These are phyloP conservation scores for Nepenthes alata DNA, from an alignment of 179 eudicot species.

Conservation along the genomic window DNA sequence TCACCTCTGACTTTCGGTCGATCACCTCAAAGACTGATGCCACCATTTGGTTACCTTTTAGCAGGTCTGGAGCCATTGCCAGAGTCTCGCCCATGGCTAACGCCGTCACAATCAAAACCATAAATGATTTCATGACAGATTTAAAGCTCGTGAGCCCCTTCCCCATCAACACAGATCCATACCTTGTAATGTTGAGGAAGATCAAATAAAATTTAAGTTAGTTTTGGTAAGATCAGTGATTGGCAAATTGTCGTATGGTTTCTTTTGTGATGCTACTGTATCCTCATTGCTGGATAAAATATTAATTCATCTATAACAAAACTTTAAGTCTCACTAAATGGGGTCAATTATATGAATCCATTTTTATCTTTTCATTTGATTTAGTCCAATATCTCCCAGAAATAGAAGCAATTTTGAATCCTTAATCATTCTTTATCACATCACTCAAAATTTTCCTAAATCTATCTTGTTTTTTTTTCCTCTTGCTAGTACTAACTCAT, in stretches of 20 bases:
- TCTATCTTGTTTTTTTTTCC: too few relatives aligned
- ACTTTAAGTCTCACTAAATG: too few relatives aligned
- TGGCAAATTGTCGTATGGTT: neutral
- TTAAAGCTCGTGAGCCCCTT: slow-evolving; percentile 66
- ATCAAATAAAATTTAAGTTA: neutral
- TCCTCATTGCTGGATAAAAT: too few relatives aligned
- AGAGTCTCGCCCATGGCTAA: slow-evolving; percentile 90
- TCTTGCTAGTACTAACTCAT: too few relatives aligned
- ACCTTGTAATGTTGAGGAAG: slow-evolving; percentile 30
- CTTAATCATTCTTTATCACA: too few relatives aligned
- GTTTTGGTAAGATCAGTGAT: neutral
- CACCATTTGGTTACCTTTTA: slow-evolving; percentile 82
- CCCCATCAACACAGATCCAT: slow-evolving; percentile 81
- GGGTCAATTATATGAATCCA: too few relatives aligned
- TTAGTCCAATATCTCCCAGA: too few relatives aligned
- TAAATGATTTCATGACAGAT: slow-evolving; percentile 84
- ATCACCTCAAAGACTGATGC: slow-evolving; percentile 82
- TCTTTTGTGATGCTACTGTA: too few relatives aligned
- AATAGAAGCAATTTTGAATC: too few relatives aligned
- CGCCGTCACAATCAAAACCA: slow-evolving; percentile 86
- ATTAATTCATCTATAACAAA: too few relatives aligned
- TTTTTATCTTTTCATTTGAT: too few relatives aligned
- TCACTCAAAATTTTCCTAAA: too few relatives aligned
- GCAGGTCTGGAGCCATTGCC: slow-evolving; percentile 89
- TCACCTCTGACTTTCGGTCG: slow-evolving; percentile 52